These are phyloP conservation scores for Thraustochytrium sp. DNA, from an alignment of 352 stramenopile genomes.

Conservation along the genomic window DNA sequence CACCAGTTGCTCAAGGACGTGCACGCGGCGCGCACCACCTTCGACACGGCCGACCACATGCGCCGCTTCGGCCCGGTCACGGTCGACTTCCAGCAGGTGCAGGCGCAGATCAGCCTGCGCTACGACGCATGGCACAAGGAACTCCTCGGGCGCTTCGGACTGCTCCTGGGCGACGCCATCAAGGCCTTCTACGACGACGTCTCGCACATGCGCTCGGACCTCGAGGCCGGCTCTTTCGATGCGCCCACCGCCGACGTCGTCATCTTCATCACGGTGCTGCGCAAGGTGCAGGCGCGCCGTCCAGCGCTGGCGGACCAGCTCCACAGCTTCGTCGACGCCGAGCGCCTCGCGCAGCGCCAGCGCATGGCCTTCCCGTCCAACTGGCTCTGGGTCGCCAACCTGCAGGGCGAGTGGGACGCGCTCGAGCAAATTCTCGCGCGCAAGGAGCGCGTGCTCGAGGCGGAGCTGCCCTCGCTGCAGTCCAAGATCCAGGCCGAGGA, in stretches of 20 bases:
- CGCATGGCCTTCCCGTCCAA: constrained; percentile 86
- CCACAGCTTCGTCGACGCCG: constrained; percentile 81
- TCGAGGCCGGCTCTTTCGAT: constrained; percentile 92
- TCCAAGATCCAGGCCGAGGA: constrained; percentile 94
- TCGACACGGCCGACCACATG: constrained; percentile 82
- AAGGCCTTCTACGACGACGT: constrained; percentile 65
- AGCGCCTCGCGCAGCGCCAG: constrained; percentile 91
- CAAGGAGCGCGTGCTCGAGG: constrained; percentile 80
- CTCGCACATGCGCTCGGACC: constrained; percentile 50
- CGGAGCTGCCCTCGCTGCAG: constrained; percentile 91
- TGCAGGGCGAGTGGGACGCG: constrained; percentile 92
- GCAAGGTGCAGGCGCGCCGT: constrained; percentile 63
- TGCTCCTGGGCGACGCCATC: constrained; percentile 86
- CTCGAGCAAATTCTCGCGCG: constrained; percentile 74
- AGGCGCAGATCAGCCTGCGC: constrained; percentile 60
- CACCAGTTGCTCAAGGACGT: constrained; percentile 93
- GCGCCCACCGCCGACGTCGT: constrained; percentile 92
- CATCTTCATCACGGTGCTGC: constrained; percentile 68
- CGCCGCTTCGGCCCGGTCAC: constrained; percentile 77
- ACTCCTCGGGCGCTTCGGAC: constrained; percentile 88
- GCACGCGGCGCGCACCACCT: constrained; percentile 83
- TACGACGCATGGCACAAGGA: constrained; percentile 99
- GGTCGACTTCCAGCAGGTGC: constrained; percentile 83
- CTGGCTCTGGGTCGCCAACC: constrained; percentile 91
- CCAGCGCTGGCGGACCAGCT: constrained; percentile 60